Percentiles rank a stretch among this genome's conserved stretches.
These are phyloP conservation scores for Coriolopsis trogii DNA, from an alignment of 1,284 basidiomycete species.

Conservation along the genomic window DNA sequence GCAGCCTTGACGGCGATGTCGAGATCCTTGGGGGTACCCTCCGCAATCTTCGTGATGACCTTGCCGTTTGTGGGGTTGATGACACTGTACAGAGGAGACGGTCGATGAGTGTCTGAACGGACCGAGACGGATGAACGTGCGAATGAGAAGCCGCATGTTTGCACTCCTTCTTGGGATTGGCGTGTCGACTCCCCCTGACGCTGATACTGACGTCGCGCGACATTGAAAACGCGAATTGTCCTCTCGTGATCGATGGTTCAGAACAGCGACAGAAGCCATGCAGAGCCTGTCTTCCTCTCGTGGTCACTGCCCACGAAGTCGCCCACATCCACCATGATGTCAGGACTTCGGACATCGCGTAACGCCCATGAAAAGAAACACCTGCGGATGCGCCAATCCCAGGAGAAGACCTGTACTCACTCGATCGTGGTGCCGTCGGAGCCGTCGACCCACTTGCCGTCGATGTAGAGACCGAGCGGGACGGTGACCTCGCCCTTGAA, in stretches of 20 bases:
- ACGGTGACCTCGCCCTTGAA: slow-evolving; percentile 77
- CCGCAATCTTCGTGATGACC: slow-evolving; percentile 67
- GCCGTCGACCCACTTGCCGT: slow-evolving; percentile 80
- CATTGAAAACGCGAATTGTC: no score
- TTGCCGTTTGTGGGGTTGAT: slow-evolving; percentile 85
- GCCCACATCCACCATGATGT: no score
- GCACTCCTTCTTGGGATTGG: no score
- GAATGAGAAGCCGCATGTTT: no score
- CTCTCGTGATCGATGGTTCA: no score
- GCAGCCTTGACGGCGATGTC: slow-evolving; percentile 80
- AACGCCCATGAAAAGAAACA: not conserved
- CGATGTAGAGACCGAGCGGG: slow-evolving; percentile 81
- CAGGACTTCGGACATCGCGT: no score
- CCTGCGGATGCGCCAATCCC: not conserved
- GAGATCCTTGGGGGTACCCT: slow-evolving; percentile 72
- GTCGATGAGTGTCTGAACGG: not conserved
- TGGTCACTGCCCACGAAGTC: no score
- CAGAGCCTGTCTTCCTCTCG: no score
- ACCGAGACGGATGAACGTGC: slow-evolving; percentile 5
- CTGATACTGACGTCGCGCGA: no score
- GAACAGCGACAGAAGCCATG: no score
- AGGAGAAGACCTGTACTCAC: slow-evolving; percentile 42
- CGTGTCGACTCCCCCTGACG: no score
- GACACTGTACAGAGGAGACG: slow-evolving; percentile 49
- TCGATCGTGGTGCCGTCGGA: slow-evolving; percentile 67